These are phyloP conservation scores for Fusarium sp. DNA, from an alignment of 2,329 filamentous ascomycete genomes.

Conservation along the genomic window DNA sequence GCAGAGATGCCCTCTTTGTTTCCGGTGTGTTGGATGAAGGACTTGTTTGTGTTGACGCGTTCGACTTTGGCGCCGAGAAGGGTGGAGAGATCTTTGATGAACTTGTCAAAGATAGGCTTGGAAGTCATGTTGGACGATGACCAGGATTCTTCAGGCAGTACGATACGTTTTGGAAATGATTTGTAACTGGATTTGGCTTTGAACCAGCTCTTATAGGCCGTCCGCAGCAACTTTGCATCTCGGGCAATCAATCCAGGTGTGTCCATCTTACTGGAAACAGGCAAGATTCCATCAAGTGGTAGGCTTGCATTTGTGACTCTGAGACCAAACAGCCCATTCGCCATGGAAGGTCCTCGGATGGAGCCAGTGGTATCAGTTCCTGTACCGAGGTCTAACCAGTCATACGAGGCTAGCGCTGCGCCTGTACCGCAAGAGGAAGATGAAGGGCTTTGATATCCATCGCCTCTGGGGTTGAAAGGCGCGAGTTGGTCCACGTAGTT, in stretches of 20 bases:
- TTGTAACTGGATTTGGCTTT: background rate
- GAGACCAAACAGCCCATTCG: conserved; percentile 60
- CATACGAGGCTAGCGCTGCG: conserved; percentile 49
- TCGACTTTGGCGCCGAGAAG: background rate
- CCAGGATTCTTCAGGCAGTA: background rate
- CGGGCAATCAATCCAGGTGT: background rate
- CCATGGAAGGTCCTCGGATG: conserved; percentile 58
- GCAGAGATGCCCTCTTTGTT: background rate
- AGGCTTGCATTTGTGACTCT: conserved; percentile 46
- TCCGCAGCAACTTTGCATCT: background rate
- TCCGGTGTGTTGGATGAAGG: background rate
- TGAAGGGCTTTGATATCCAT: conserved; percentile 60
- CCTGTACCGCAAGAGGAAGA: conserved; percentile 51
- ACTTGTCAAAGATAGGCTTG: background rate
- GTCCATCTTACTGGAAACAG: background rate
- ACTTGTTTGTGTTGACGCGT: background rate
- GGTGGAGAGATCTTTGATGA: background rate
- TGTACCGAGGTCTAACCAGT: conserved; percentile 59
- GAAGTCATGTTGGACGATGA: background rate
- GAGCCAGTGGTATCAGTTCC: conserved; percentile 60
- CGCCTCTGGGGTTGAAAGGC: conserved; percentile 59
- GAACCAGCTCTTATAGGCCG: background rate
- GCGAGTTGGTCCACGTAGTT: conserved; percentile 56
- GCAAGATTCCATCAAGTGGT: background rate
- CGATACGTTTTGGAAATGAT: conserved; percentile 1